These are phyloP conservation scores for Lepidium aucheri DNA, from an alignment of 345 rosid species.

Conservation along the genomic window DNA sequence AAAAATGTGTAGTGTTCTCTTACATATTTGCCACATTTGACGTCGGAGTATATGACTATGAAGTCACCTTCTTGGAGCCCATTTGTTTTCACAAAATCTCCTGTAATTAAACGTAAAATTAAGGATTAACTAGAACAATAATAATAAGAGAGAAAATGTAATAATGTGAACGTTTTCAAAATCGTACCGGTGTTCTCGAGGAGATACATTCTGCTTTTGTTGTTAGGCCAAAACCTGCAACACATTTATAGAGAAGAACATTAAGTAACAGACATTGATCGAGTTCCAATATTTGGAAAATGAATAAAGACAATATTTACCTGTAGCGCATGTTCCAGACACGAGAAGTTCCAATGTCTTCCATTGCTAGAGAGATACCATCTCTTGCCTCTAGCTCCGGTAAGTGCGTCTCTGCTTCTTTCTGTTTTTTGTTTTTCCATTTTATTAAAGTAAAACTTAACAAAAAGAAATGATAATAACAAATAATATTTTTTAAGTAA, in stretches of 20 bases:
- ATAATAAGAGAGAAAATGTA: neutral
- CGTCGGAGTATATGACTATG: conserved; percentile 90
- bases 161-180: neutral
- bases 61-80: conserved; percentile 99
- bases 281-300: neutral
- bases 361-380: conserved; percentile 93
- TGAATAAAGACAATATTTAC: conserved; percentile 22
- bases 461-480: no score
- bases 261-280: neutral
- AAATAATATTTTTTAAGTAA: no score
- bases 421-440: conserved; percentile 31
- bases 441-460: neutral
- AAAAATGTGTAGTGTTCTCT: conserved; percentile 7
- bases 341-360: conserved; percentile 94
- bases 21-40: conserved; percentile 94
- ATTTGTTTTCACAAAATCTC: conserved; percentile 89
- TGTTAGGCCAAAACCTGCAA: conserved; percentile 99
- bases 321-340: conserved; percentile 99
- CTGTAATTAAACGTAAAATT: conserved; percentile 20
- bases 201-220: conserved; percentile 99
- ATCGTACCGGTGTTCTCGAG: conserved; percentile 85
- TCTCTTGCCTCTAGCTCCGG: conserved; percentile 97
- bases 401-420: conserved; percentile 95
- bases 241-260: conserved; percentile 26
- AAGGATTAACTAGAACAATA: neutral